phyloP scores from a whole-genome alignment of 306 rosid genomes.

The Sophora flavescens region DNA sequence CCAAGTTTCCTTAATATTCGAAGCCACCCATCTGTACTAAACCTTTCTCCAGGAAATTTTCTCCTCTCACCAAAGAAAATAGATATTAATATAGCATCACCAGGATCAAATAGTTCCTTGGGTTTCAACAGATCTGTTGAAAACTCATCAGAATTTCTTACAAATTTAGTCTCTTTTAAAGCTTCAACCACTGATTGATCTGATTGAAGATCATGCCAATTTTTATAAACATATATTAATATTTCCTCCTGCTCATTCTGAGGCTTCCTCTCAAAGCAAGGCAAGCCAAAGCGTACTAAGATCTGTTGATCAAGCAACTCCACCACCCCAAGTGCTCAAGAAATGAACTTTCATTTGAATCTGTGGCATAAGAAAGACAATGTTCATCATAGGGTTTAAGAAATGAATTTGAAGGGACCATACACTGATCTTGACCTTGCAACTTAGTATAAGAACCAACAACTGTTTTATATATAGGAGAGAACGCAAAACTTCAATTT shows the following conservation, averaged over 20 bases:
- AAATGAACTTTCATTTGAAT: conserved; percentile 75
- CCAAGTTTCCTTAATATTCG: conserved; percentile 88
- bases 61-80: conserved; percentile 90
- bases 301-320: conserved; percentile 89
- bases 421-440: conserved; percentile 76
- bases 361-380: conserved; percentile 78
- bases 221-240: conserved; percentile 73
- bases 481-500: conserved; percentile 78
- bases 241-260: conserved; percentile 79
- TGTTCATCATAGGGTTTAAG: conserved; percentile 80
- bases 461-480: conserved; percentile 90
- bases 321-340: conserved; percentile 83
- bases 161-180: conserved; percentile 84
- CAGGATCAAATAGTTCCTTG: conserved; percentile 85
- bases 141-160: conserved; percentile 86
- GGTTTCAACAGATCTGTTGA: conserved; percentile 77
- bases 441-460: conserved; percentile 83
- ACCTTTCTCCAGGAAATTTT: conserved; percentile 97
- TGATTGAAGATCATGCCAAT: conserved; percentile 91
- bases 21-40: conserved; percentile 87
- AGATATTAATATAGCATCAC: conserved; percentile 84
- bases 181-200: conserved; percentile 75
- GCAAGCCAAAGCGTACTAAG: conserved; percentile 87
- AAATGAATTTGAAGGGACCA: conserved; percentile 85
- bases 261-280: conserved; percentile 77